Conservation (phyloP, 257 asterid species). For the Nyctanthes arbortristis region DNA sequence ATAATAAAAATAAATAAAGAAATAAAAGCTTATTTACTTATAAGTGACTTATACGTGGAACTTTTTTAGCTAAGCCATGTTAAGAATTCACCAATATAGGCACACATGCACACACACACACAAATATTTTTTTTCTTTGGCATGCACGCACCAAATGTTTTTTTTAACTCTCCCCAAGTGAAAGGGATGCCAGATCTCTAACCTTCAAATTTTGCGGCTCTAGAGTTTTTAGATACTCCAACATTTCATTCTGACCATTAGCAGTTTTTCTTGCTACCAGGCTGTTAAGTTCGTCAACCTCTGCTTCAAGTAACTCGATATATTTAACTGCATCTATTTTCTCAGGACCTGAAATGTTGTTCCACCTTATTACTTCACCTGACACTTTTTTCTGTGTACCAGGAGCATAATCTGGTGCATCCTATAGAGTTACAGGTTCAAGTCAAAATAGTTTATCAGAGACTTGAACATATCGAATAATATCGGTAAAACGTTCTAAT, state of each 20-base stretch:
- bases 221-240: conserved; percentile 87
- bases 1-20: too few relatives aligned
- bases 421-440: conserved; percentile 49
- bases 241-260: conserved; percentile 69
- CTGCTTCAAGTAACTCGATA: conserved; percentile 95
- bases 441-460: conserved; percentile 19
- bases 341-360: conserved; percentile 84
- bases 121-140: not conserved
- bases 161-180: conserved; percentile 18
- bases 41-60: too few relatives aligned
- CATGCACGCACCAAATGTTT: conserved; percentile 17
- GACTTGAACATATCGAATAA: not conserved
- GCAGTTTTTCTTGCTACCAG: conserved; percentile 80
- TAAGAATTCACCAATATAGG: too few relatives aligned
- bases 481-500: conserved; percentile 9
- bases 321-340: conserved; percentile 88
- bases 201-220: conserved; percentile 99
- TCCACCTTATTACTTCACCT: conserved; percentile 98
- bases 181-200: conserved; percentile 18
- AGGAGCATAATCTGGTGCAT: conserved; percentile 81
- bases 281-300: conserved; percentile 89
- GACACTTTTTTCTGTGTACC: conserved; percentile 93
- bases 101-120: too few relatives aligned
- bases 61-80: too few relatives aligned
- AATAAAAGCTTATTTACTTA: too few relatives aligned